phyloP scores from a whole-genome alignment of 768 basidiomycete genomes.

The Russula ochroleuca region DNA sequence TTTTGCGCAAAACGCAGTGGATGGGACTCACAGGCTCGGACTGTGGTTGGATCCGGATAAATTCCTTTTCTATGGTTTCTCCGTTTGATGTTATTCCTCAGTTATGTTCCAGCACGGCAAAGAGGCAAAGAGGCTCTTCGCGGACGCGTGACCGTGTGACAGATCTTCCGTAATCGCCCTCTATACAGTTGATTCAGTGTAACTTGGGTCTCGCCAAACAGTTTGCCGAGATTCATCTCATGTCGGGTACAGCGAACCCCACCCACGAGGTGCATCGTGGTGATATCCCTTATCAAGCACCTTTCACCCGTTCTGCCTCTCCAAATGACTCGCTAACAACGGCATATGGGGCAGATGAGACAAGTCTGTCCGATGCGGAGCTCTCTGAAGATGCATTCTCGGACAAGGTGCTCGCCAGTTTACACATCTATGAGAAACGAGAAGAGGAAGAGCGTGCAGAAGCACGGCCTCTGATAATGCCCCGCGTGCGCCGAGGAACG shows the following conservation, averaged over 20 bases:
- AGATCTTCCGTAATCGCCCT: neutral
- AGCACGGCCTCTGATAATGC: constrained; percentile 35
- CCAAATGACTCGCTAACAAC: constrained; percentile 47
- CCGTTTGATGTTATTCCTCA: no score
- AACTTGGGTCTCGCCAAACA: neutral
- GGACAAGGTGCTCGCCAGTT: constrained; percentile 35
- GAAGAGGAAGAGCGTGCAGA: constrained; percentile 39
- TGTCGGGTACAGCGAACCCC: constrained; percentile 17
- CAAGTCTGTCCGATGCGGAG: constrained; percentile 40
- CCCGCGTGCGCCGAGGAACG: constrained; percentile 28
- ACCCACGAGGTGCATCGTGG: constrained; percentile 27
- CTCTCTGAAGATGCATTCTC: constrained; percentile 39
- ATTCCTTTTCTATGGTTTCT: no score
- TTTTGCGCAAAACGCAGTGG: no score
- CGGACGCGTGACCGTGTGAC: constrained; percentile 1
- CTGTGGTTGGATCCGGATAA: no score
- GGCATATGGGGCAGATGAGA: constrained; percentile 45
- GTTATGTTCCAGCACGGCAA: no score
- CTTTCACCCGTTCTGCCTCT: constrained; percentile 44
- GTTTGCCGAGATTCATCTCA: neutral
- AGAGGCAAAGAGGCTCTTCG: no score
- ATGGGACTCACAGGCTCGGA: no score
- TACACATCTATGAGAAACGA: constrained; percentile 37
- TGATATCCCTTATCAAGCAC: constrained; percentile 40
- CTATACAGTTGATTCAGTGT: neutral